Conservation (phyloP, 768 basidiomycete species). For the Suillus bovinus region DNA sequence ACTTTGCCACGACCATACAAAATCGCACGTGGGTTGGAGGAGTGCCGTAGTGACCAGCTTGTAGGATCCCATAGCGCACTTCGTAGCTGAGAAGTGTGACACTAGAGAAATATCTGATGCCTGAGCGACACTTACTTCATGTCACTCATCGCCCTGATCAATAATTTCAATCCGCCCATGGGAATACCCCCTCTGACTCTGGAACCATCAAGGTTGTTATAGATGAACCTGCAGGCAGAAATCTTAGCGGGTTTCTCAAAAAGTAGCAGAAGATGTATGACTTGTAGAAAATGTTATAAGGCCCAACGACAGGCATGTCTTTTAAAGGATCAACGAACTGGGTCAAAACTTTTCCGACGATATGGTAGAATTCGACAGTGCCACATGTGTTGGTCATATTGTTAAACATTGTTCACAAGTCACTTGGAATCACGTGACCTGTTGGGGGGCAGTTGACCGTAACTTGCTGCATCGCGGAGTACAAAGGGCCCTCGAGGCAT, state of each 20-base stretch:
- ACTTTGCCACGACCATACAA: slow-evolving; percentile 48
- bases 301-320: slow-evolving; percentile 25
- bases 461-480: too few species aligned
- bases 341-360: slow-evolving; percentile 52
- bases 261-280: slow-evolving; percentile 24
- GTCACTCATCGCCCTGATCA: slow-evolving; percentile 58
- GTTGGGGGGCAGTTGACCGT: too few species aligned
- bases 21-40: slow-evolving; percentile 48
- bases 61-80: slow-evolving; percentile 41
- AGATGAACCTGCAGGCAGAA: slow-evolving; percentile 43
- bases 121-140: slow-evolving; percentile 52
- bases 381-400: slow-evolving; percentile 59
- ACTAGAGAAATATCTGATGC: not conserved
- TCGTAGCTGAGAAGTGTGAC: slow-evolving; percentile 39
- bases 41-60: slow-evolving; percentile 49
- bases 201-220: slow-evolving; percentile 46
- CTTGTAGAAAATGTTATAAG: slow-evolving; percentile 60
- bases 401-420: too few species aligned
- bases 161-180: slow-evolving; percentile 75
- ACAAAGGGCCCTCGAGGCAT: too few species aligned
- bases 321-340: slow-evolving; percentile 32
- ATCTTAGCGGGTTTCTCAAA: slow-evolving; percentile 3
- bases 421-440: too few species aligned
- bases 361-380: slow-evolving; percentile 34
- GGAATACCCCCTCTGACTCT: slow-evolving; percentile 61